phyloP scores from a whole-genome alignment of 2,329 filamentous ascomycete species.

The Chaetomium globosum region DNA sequence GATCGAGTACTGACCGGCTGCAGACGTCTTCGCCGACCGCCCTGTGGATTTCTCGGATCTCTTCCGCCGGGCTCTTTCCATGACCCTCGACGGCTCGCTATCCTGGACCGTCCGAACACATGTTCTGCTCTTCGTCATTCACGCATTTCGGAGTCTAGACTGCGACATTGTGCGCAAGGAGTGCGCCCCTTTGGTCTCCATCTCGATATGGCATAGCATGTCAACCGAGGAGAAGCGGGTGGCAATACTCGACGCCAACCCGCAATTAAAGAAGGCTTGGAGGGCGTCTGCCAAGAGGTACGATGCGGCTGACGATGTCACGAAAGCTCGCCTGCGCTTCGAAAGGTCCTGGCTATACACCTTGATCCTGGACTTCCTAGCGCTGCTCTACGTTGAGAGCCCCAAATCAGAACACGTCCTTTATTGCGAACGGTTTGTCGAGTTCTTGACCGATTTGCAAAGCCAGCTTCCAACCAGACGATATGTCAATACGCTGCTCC shows the following conservation, averaged over 20 bases:
- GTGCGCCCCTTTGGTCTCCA: conserved; percentile 91
- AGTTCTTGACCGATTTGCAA: conserved; percentile 85
- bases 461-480: conserved; percentile 92
- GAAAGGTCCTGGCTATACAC: conserved; percentile 93
- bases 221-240: conserved; percentile 76
- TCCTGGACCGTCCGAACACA: conserved; percentile 71
- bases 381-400: conserved; percentile 65
- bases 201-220: conserved; percentile 93
- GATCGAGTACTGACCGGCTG: conserved; percentile 17
- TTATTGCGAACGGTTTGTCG: conserved; percentile 92
- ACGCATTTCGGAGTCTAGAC: conserved; percentile 92
- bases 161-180: conserved; percentile 88
- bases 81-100: conserved; percentile 74
- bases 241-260: conserved; percentile 68
- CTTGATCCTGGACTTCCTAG: conserved; percentile 79
- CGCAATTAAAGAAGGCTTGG: conserved; percentile 87
- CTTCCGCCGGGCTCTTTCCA: conserved; percentile 85
- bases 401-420: conserved; percentile 63
- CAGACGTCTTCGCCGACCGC: conserved; percentile 74
- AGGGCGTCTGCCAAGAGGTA: conserved; percentile 82
- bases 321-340: conserved; percentile 80
- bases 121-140: conserved; percentile 85
- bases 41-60: conserved; percentile 83
- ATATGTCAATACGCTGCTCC: conserved; percentile 86
- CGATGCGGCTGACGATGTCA: conserved; percentile 78